Conservation (phyloP, 495 filamentous ascomycete species). For the Hyphodiscus hymeniophilus region DNA sequence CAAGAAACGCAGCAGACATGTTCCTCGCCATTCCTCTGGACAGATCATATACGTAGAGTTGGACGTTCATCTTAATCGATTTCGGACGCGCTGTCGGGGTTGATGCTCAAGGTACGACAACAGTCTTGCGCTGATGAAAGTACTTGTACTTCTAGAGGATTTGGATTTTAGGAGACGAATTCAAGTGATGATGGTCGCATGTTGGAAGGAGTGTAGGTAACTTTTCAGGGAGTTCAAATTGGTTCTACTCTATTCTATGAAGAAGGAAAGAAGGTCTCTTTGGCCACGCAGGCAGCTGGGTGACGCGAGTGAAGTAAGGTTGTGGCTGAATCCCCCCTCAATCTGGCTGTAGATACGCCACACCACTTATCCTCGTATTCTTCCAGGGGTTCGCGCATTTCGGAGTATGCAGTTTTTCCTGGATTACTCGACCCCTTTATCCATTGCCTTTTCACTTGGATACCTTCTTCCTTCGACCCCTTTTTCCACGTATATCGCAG, state of each 20-base stretch:
- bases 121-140: too few relatives aligned
- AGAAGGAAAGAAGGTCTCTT: neutral
- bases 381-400: conserved; percentile 4
- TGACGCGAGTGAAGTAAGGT: neutral
- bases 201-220: neutral
- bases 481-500: neutral
- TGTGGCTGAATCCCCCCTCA: too few relatives aligned
- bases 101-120: too few relatives aligned
- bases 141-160: too few relatives aligned
- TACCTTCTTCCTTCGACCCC: neutral
- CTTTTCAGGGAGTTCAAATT: neutral
- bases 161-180: neutral
- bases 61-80: conserved; percentile 61
- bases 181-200: neutral
- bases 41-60: conserved; percentile 91
- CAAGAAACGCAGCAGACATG: conserved; percentile 45
- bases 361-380: neutral
- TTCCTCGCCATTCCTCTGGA: conserved; percentile 56
- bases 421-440: neutral
- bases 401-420: neutral
- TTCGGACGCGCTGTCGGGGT: neutral
- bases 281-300: conserved; percentile 2
- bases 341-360: neutral
- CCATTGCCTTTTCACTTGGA: neutral
- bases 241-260: conserved; percentile 15